phyloP scores from a whole-genome alignment of 2,329 filamentous ascomycete species.

The Neurospora sp. region DNA sequence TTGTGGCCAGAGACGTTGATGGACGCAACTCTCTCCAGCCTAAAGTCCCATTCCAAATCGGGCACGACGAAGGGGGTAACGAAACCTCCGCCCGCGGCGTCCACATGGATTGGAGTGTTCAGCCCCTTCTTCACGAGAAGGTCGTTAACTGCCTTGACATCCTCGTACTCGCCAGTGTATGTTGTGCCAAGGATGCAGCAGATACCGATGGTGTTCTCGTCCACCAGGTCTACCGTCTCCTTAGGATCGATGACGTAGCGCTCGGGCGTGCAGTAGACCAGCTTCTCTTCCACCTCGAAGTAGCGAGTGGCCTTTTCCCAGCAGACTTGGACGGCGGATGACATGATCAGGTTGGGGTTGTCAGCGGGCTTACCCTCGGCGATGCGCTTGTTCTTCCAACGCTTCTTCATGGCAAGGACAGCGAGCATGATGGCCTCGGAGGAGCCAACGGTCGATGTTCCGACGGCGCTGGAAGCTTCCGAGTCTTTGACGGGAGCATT shows the following conservation, averaged over 20 bases:
- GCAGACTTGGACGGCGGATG: constrained; percentile 89
- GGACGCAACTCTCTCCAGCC: constrained; percentile 75
- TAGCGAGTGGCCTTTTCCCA: constrained; percentile 90
- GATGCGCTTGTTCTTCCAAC: constrained; percentile 79
- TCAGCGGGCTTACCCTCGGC: constrained; percentile 73
- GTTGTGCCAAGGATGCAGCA: constrained; percentile 86
- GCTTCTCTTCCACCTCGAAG: constrained; percentile 89
- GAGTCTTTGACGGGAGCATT: constrained; percentile 52
- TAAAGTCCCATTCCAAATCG: constrained; percentile 82
- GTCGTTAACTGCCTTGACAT: constrained; percentile 86
- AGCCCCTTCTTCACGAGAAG: constrained; percentile 64
- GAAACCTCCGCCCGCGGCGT: constrained; percentile 86
- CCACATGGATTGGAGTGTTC: constrained; percentile 83
- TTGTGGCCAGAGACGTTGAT: constrained; percentile 96
- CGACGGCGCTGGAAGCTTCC: constrained; percentile 49
- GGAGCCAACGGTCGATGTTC: constrained; percentile 80
- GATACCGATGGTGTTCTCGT: constrained; percentile 77
- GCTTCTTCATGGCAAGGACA: constrained; percentile 87
- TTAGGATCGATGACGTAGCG: constrained; percentile 55
- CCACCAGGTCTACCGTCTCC: constrained; percentile 48
- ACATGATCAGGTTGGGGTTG: constrained; percentile 89
- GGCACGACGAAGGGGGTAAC: constrained; percentile 86
- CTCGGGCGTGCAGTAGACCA: constrained; percentile 51
- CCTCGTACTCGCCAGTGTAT: constrained; percentile 93
- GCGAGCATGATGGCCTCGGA: constrained; percentile 82